Percentiles rank a stretch among this genome's conserved stretches.
phyloP scores from a whole-genome alignment of 2,329 filamentous ascomycete genomes.

The Knufia fluminis region DNA sequence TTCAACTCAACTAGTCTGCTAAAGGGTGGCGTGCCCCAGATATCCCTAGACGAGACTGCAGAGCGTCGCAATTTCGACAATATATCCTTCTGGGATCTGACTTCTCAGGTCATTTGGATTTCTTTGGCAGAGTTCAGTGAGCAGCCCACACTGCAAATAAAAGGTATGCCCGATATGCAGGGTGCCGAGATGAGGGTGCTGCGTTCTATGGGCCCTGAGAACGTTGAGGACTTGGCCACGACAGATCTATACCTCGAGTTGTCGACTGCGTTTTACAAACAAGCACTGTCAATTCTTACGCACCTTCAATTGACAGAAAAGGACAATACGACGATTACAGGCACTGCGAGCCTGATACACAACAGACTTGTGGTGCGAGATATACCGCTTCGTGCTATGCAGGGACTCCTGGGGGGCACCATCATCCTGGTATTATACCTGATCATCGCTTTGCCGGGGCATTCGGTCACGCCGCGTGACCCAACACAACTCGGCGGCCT shows the following conservation, averaged over 20 bases:
- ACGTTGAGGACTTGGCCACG: not conserved
- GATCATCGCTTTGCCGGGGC: not conserved
- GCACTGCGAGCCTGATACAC: not conserved
- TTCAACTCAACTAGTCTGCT: not conserved
- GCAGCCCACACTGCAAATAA: too few species aligned
- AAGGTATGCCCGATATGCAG: too few species aligned
- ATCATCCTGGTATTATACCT: not conserved
- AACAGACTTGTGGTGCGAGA: not conserved
- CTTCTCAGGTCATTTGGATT: not conserved
- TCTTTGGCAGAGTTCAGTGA: too few species aligned
- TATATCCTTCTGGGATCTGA: not conserved
- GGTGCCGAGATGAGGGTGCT: too few species aligned
- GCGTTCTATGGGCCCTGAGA: too few species aligned
- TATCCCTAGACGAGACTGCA: not conserved
- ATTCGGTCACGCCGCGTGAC: not conserved
- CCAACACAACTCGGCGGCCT: not conserved
- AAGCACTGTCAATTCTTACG: not conserved
- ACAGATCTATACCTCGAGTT: not conserved
- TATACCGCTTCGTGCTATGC: not conserved
- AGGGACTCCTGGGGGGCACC: not conserved
- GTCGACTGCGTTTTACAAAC: not conserved
- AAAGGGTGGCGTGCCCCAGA: not conserved
- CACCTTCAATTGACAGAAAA: not conserved
- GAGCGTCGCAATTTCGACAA: not conserved
- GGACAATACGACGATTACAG: not conserved